phyloP scores from a whole-genome alignment of 2,329 filamentous ascomycete genomes.

The Stagonosporopsis cucurbitacearum region DNA sequence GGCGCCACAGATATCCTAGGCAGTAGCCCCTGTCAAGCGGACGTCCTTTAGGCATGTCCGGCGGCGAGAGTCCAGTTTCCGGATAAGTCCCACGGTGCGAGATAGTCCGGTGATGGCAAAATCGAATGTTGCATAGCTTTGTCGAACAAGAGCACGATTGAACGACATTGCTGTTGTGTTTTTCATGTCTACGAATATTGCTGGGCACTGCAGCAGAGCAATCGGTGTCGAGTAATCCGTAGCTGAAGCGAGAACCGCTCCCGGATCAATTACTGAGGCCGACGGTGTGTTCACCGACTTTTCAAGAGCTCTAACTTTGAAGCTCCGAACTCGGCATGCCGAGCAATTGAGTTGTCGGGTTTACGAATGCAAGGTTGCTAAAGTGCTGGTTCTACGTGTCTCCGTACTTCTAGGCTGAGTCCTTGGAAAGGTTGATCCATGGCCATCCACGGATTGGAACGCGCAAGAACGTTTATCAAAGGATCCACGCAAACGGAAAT shows the following conservation, averaged over 20 bases:
- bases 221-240: conserved; percentile 21
- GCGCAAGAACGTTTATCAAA: conserved; percentile 27
- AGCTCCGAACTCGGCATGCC: conserved; percentile 36
- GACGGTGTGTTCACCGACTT: conserved; percentile 31
- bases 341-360: conserved; percentile 34
- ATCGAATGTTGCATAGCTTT: conserved; percentile 21
- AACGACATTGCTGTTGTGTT: conserved; percentile 28
- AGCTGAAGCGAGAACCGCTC: conserved; percentile 27
- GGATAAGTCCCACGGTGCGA: conserved; percentile 1
- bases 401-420: background rate
- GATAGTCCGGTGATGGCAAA: conserved; percentile 12
- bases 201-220: conserved; percentile 24
- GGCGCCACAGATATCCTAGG: background rate
- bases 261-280: conserved; percentile 24
- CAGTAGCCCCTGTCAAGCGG: background rate
- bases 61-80: background rate
- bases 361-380: conserved; percentile 36
- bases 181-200: conserved; percentile 32
- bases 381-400: conserved; percentile 12
- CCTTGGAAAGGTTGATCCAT: conserved; percentile 5
- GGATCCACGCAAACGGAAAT: conserved; percentile 26
- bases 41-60: background rate
- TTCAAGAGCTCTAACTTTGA: conserved; percentile 36
- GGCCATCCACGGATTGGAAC: conserved; percentile 8
- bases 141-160: conserved; percentile 39